Conservation (phyloP, 257 asterid genomes). For the Hygrophila difformis region DNA sequence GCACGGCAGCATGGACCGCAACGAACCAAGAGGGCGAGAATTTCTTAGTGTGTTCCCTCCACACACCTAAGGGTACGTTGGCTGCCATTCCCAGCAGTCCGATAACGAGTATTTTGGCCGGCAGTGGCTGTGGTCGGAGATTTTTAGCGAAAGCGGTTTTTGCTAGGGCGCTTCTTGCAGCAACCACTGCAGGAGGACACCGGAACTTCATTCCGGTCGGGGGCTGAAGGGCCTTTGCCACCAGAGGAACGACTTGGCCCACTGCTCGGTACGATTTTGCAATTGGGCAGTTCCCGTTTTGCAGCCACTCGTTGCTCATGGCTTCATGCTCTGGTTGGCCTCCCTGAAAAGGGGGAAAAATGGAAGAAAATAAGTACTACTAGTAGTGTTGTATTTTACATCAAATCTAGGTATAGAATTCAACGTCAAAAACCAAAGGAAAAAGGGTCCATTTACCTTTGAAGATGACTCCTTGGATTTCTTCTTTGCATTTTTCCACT, state of each 20-base stretch:
- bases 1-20: conserved; percentile 94
- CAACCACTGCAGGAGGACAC: conserved; percentile 84
- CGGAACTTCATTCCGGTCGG: conserved; percentile 64
- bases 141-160: conserved; percentile 72
- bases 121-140: conserved; percentile 82
- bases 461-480: conserved; percentile 51
- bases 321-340: conserved; percentile 60
- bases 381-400: not conserved
- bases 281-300: conserved; percentile 80
- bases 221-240: conserved; percentile 71
- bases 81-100: conserved; percentile 82
- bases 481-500: conserved; percentile 50
- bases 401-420: not conserved
- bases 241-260: conserved; percentile 67
- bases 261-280: conserved; percentile 93
- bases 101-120: conserved; percentile 59
- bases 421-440: conserved; percentile 5
- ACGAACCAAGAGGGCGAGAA: conserved; percentile 84
- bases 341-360: conserved; percentile 40
- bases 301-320: conserved; percentile 69
- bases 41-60: conserved; percentile 89
- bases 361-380: not conserved
- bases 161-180: conserved; percentile 72
- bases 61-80: conserved; percentile 81
- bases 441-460: conserved; percentile 27